phyloP scores from a whole-genome alignment of 345 rosid genomes.

The Aegle marmelos region DNA sequence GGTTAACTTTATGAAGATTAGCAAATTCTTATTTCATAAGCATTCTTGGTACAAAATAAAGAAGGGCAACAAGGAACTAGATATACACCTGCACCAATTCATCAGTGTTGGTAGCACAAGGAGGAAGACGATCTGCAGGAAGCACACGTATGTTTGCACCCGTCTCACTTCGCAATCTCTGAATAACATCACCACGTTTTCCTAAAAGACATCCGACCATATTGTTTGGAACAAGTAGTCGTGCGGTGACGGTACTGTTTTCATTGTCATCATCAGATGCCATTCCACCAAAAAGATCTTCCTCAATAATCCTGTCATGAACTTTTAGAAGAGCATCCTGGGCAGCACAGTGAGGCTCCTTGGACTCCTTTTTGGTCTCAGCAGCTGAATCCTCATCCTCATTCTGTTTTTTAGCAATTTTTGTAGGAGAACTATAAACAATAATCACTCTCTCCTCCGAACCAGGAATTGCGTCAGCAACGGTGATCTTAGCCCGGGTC shows the following conservation, averaged over 20 bases:
- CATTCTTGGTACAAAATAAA: neutral
- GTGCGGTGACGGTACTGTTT: slow-evolving; percentile 27
- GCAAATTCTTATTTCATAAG: neutral
- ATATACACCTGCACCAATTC: slow-evolving; percentile 60
- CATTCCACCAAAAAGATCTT: slow-evolving; percentile 45
- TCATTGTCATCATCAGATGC: slow-evolving; percentile 40
- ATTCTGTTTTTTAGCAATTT: slow-evolving; percentile 19
- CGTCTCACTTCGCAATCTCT: slow-evolving; percentile 51
- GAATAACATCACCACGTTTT: slow-evolving; percentile 55
- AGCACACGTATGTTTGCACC: slow-evolving; percentile 58
- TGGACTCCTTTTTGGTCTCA: slow-evolving; percentile 24
- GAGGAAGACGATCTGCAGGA: slow-evolving; percentile 47
- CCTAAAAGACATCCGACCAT: slow-evolving; percentile 62
- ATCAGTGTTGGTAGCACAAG: slow-evolving; percentile 51
- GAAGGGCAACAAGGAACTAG: neutral
- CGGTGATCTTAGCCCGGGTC: slow-evolving; percentile 50
- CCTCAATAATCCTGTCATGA: slow-evolving; percentile 49
- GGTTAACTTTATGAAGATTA: neutral
- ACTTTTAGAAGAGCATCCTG: slow-evolving; percentile 62
- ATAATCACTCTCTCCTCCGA: slow-evolving; percentile 61
- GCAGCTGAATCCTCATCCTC: slow-evolving; percentile 23
- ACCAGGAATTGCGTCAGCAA: slow-evolving; percentile 52
- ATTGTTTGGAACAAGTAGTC: slow-evolving; percentile 57
- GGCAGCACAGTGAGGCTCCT: slow-evolving; percentile 53
- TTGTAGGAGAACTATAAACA: slow-evolving; percentile 42